Conservation (phyloP, 192 early-diverging fungal genomes). For the Gamsiella multidivaricata region DNA sequence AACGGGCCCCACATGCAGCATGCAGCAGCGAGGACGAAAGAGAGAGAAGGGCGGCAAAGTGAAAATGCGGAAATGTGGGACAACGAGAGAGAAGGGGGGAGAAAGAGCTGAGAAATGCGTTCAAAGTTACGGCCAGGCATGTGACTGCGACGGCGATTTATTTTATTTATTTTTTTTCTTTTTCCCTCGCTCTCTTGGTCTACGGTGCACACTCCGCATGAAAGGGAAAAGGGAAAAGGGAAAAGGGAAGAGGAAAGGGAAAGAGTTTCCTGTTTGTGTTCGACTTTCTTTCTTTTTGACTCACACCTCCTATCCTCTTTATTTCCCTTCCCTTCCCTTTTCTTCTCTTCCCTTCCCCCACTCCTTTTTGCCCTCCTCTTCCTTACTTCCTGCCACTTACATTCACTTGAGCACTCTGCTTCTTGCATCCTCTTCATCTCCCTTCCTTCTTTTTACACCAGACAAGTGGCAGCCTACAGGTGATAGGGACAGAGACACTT, state of each 20-base stretch:
- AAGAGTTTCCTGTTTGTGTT: not conserved
- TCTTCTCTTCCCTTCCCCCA: not conserved
- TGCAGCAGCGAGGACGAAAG: not conserved
- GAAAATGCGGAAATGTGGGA: constrained; percentile 1
- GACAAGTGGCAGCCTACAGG: too few relatives aligned
- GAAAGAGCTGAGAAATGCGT: not conserved
- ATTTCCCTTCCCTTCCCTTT: not conserved
- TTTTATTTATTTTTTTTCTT: not conserved
- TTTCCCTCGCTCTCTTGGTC: too few relatives aligned
- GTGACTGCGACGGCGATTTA: not conserved
- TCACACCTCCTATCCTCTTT: not conserved
- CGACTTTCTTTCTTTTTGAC: not conserved
- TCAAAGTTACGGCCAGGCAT: not conserved
- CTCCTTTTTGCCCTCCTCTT: not conserved
- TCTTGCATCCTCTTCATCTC: not conserved
- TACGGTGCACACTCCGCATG: too few relatives aligned
- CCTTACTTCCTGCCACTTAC: too few relatives aligned
- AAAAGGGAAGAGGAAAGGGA: not conserved
- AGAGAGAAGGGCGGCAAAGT: not conserved
- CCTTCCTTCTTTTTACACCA: too few relatives aligned
- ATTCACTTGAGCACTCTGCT: not conserved
- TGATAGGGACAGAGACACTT: too few relatives aligned
- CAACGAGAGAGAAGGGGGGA: not conserved
- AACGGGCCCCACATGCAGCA: not conserved
- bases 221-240: not conserved